phyloP scores from a whole-genome alignment of 257 asterid species.

The Coffea eugenioides region DNA sequence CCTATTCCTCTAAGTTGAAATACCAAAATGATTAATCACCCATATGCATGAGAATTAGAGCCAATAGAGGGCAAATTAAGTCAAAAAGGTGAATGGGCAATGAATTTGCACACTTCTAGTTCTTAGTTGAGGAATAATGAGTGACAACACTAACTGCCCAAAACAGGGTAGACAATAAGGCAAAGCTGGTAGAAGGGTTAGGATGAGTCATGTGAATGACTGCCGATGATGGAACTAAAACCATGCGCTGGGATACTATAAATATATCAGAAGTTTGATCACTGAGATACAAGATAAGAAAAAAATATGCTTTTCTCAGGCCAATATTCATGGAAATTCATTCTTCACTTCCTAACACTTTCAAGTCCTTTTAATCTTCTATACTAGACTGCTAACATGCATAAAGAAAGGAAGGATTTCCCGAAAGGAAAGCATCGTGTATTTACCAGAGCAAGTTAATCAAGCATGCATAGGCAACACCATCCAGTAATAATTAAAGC shows the following conservation, averaged over 20 bases:
- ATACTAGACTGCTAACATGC: not conserved
- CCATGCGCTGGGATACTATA: not conserved
- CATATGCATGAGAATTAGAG: not conserved
- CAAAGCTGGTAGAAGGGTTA: not conserved
- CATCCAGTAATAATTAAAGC: not conserved
- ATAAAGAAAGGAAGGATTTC: not conserved
- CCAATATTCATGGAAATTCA: not conserved
- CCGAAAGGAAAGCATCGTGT: not conserved
- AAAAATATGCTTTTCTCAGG: not conserved
- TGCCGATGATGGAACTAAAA: not conserved
- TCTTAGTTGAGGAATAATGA: not conserved
- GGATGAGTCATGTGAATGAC: not conserved
- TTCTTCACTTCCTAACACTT: not conserved
- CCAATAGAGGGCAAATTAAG: not conserved
- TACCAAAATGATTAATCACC: too few relatives aligned
- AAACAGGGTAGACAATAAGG: not conserved
- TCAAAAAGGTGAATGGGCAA: not conserved
- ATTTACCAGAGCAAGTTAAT: not conserved
- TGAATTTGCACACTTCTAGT: not conserved
- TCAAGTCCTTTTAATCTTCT: too few relatives aligned
- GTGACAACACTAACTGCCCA: not conserved
- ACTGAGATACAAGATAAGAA: not conserved
- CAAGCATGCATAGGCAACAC: constrained; percentile 14
- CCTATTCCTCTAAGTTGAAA: not conserved
- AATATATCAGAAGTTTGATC: not conserved